These are phyloP conservation scores for Blastobotrys raffinosifermentans DNA, from an alignment of 1,139 yeast species.

Conservation along the genomic window DNA sequence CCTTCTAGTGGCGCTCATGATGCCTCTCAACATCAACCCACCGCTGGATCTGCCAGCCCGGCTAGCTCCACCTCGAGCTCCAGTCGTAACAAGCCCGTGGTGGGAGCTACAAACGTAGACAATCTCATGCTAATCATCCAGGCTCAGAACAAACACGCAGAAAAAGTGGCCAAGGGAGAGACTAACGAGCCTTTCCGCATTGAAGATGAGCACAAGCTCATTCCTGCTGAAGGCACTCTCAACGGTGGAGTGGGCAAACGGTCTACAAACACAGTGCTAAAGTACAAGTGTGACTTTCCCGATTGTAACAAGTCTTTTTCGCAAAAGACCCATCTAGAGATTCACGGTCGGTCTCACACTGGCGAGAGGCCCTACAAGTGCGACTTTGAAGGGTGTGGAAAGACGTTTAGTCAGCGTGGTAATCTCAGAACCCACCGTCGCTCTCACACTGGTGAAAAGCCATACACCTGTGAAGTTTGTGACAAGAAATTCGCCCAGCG, in stretches of 20 bases:
- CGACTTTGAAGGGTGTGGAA: slow-evolving; percentile 51
- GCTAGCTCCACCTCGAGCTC: slow-evolving; percentile 30
- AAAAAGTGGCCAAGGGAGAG: slow-evolving; percentile 25
- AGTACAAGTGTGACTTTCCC: slow-evolving; percentile 60
- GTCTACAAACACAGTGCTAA: slow-evolving; percentile 31
- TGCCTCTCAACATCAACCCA: slow-evolving; percentile 3
- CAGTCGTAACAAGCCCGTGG: slow-evolving; percentile 59
- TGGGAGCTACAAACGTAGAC: slow-evolving; percentile 86
- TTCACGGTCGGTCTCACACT: slow-evolving; percentile 82
- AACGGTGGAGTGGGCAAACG: slow-evolving; percentile 84
- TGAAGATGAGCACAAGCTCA: slow-evolving; percentile 32
- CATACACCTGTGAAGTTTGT: slow-evolving; percentile 71
- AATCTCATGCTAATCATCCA: slow-evolving; percentile 85
- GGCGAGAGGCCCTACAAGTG: slow-evolving; percentile 67
- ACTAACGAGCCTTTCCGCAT: slow-evolving; percentile 22
- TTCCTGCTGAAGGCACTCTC: slow-evolving; percentile 61
- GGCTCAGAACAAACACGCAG: slow-evolving; percentile 70
- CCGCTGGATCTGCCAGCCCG: slow-evolving; percentile 13
- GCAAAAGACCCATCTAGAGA: slow-evolving; percentile 87
- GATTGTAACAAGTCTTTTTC: slow-evolving; percentile 72
- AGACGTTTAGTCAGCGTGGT: slow-evolving; percentile 88
- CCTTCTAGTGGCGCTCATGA: neutral
- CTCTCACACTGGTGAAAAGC: slow-evolving; percentile 85
- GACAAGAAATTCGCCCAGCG: slow-evolving; percentile 74
- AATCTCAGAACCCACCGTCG: slow-evolving; percentile 79